Evolutionary conservation across 495 filamentous ascomycete species (phyloP).

Genomic region (Penicillium steckii): DNA sequence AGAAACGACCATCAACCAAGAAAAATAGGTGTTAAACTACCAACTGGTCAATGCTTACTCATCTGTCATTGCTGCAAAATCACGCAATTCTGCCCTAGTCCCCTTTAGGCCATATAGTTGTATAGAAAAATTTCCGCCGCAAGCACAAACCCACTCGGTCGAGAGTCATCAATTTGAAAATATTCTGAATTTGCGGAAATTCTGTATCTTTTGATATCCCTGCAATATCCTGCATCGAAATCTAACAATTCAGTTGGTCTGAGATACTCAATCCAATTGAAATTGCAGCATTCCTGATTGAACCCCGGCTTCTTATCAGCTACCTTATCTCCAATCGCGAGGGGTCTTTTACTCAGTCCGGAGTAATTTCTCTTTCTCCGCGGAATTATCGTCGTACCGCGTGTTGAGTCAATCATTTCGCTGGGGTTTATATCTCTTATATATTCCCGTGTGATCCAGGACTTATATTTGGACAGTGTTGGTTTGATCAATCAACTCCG

Average conservation of each 20-base stretch:
- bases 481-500: not conserved
- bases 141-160: not conserved
- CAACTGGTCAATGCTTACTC: not conserved
- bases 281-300: too few species aligned
- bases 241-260: not conserved
- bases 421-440: not conserved
- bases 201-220: not conserved
- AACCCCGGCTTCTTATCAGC: constrained; percentile 20
- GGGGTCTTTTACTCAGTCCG: constrained; percentile 24
- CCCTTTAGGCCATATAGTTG: constrained; percentile 14
- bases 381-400: constrained; percentile 21
- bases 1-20: too few species aligned
- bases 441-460: not conserved
- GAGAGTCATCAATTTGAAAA: not conserved
- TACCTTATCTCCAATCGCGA: constrained; percentile 26
- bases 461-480: not conserved
- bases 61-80: constrained; percentile 1
- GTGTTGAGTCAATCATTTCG: constrained; percentile 3
- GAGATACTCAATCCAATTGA: not conserved
- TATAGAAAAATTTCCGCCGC: constrained; percentile 20
- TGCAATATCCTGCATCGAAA: not conserved
- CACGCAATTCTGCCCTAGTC: constrained; percentile 25
- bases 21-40: too few species aligned
- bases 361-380: constrained; percentile 28
- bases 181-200: not conserved